These are phyloP conservation scores for Malus sylvestris DNA, from an alignment of 306 rosid genomes.

Conservation along the genomic window DNA sequence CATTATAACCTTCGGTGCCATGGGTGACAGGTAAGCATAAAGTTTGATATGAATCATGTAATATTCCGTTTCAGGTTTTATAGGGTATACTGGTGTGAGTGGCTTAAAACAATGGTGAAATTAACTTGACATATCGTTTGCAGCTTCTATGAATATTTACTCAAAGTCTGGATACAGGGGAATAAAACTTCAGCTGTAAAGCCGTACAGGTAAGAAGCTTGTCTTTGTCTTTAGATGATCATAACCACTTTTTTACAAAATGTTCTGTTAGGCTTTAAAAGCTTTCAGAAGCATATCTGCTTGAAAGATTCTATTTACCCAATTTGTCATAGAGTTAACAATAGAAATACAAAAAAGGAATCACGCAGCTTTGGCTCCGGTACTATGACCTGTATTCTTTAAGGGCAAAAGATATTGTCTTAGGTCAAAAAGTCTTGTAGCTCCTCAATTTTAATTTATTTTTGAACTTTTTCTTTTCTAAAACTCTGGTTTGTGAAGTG, in stretches of 20 bases:
- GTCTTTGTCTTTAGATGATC: neutral
- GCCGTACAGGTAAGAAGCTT: conserved; percentile 64
- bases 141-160: conserved; percentile 98
- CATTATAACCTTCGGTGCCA: conserved; percentile 88
- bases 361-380: neutral
- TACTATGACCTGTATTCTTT: neutral
- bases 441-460: neutral
- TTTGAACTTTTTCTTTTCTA: neutral
- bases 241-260: neutral
- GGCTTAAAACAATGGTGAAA: conserved; percentile 5
- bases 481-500: neutral
- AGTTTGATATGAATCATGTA: neutral
- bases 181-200: conserved; percentile 74
- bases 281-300: neutral
- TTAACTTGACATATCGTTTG: conserved; percentile 26
- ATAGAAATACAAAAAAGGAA: neutral
- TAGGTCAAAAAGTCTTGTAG: neutral
- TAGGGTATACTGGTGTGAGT: neutral
- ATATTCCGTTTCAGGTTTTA: neutral
- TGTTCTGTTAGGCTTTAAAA: neutral
- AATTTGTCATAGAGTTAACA: neutral
- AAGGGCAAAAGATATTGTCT: neutral
- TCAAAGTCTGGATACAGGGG: conserved; percentile 96
- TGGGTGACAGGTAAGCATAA: conserved; percentile 87
- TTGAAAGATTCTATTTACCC: neutral